These are phyloP conservation scores for Oemleria cerasiformis DNA, from an alignment of 306 rosid species.

Conservation along the genomic window DNA sequence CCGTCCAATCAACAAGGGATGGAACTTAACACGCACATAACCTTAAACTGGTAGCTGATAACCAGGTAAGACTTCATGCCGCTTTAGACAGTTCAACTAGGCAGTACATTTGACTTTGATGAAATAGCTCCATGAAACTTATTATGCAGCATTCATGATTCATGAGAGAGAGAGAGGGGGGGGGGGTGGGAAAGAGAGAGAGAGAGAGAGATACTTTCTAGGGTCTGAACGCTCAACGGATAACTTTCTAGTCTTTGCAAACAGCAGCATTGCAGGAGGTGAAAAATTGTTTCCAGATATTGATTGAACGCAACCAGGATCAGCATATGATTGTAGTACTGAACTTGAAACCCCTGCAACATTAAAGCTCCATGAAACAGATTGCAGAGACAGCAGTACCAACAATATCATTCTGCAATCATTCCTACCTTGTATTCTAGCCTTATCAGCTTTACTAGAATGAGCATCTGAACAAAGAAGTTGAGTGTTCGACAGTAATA, in stretches of 20 bases:
- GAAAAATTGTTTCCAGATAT: constrained; percentile 44
- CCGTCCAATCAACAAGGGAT: not conserved
- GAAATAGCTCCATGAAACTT: not conserved
- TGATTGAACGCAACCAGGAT: constrained; percentile 45
- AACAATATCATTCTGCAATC: constrained; percentile 24
- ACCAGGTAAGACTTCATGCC: not conserved
- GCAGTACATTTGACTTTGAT: not conserved
- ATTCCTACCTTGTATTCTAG: constrained; percentile 40
- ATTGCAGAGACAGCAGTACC: constrained; percentile 24
- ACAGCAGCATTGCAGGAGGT: constrained; percentile 56
- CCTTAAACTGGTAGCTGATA: not conserved
- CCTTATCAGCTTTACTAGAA: constrained; percentile 49
- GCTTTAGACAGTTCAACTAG: not conserved
- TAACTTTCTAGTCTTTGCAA: constrained; percentile 56
- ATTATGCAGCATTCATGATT: not conserved
- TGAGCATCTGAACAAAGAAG: constrained; percentile 46
- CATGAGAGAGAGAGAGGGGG: not conserved
- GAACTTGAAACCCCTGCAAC: constrained; percentile 58
- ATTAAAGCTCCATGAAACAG: constrained; percentile 30
- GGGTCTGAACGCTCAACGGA: constrained; percentile 54
- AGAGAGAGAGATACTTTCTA: constrained; percentile 50
- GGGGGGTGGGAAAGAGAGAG: too few relatives aligned
- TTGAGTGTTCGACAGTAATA: constrained; percentile 29
- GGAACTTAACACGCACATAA: not conserved
- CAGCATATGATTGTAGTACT: constrained; percentile 38